Percentiles rank a stretch among this genome's conserved stretches.
phyloP scores from a whole-genome alignment of 805 yeast species.

The Candida koratica region DNA sequence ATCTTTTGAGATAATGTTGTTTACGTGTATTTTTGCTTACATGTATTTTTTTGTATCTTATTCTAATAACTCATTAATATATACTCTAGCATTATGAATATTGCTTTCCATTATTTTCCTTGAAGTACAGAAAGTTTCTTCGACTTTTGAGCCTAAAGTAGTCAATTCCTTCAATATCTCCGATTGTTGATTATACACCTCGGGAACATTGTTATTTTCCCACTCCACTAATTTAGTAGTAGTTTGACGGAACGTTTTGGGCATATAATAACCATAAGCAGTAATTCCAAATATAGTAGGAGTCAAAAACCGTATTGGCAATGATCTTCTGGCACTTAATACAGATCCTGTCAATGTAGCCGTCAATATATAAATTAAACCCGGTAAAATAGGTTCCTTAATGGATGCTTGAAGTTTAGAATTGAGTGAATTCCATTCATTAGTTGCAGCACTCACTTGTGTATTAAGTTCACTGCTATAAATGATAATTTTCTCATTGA shows the following conservation, averaged over 20 bases:
- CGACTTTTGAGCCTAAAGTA: conserved; percentile 8
- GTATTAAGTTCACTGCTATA: conserved; percentile 44
- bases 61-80: conserved; percentile 12
- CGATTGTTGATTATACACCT: conserved; percentile 25
- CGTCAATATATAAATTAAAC: conserved; percentile 51
- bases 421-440: conserved; percentile 36
- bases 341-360: conserved; percentile 56
- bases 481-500: conserved; percentile 35
- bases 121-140: conserved; percentile 11
- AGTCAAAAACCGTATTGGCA: conserved; percentile 48
- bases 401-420: conserved; percentile 32
- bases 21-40: no score
- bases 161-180: conserved; percentile 15
- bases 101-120: conserved; percentile 17
- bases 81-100: conserved; percentile 27
- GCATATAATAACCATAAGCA: conserved; percentile 48
- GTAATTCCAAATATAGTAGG: conserved; percentile 49
- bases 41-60: no score
- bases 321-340: conserved; percentile 42
- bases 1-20: conserved; percentile 34
- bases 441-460: conserved; percentile 42
- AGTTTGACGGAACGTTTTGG: conserved; percentile 41
- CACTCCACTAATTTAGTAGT: conserved; percentile 19
- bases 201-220: conserved; percentile 31
- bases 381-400: conserved; percentile 55